Conservation (phyloP, 306 rosid species). For the Vigna hirtella region DNA sequence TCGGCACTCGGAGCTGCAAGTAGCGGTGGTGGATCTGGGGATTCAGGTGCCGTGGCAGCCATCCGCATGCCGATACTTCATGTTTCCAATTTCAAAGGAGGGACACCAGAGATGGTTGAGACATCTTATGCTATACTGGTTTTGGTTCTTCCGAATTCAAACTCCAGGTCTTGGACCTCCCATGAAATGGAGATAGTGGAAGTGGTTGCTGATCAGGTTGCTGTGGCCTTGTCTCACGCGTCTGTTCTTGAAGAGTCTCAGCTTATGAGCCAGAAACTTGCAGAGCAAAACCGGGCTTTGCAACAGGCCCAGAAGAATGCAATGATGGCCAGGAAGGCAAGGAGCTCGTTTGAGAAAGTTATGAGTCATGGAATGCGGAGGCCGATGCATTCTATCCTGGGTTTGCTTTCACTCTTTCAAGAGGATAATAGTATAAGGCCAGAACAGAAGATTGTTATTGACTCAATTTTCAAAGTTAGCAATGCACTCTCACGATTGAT, state of each 20-base stretch:
- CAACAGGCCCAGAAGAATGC: conserved; percentile 76
- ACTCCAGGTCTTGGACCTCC: conserved; percentile 59
- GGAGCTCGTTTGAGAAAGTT: conserved; percentile 76
- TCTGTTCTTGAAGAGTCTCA: conserved; percentile 92
- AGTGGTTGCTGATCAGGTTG: conserved; percentile 92
- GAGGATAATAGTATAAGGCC: conserved; percentile 51
- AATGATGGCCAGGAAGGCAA: conserved; percentile 85
- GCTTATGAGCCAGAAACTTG: conserved; percentile 76
- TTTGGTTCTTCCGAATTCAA: conserved; percentile 67
- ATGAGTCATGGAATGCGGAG: conserved; percentile 85
- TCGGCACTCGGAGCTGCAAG: conserved; percentile 73
- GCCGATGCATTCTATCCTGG: conserved; percentile 78
- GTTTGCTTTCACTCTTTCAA: conserved; percentile 68
- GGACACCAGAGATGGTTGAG: conserved; percentile 75
- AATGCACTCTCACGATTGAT: conserved; percentile 73
- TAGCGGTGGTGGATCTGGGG: conserved; percentile 52
- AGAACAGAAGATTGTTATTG: conserved; percentile 63
- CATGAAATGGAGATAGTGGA: conserved; percentile 78
- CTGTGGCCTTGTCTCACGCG: conserved; percentile 88
- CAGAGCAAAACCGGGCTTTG: conserved; percentile 71
- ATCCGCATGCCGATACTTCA: conserved; percentile 84
- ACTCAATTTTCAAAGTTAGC: conserved; percentile 76
- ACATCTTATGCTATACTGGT: conserved; percentile 75
- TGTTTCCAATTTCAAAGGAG: conserved; percentile 82
- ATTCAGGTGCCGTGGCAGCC: conserved; percentile 70